phyloP scores from a whole-genome alignment of 2,329 filamentous ascomycete genomes.

The Volutella citrinella region DNA sequence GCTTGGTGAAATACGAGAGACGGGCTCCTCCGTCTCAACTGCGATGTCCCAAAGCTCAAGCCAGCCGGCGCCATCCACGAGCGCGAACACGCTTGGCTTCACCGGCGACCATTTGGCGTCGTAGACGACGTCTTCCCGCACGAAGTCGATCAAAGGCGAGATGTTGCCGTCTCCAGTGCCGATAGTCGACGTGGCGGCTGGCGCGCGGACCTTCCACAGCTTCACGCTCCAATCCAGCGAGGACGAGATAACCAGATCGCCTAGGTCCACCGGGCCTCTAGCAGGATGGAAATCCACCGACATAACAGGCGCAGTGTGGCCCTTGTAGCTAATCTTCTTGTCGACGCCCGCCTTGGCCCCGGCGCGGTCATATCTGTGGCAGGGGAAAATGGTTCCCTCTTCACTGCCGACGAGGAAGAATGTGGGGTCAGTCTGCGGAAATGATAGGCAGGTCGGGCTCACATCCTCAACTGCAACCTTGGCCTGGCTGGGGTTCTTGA shows the following conservation, averaged over 20 bases:
- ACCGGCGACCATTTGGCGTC: constrained; percentile 93
- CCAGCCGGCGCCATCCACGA: constrained; percentile 89
- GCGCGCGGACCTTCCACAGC: constrained; percentile 88
- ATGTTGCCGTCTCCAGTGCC: constrained; percentile 53
- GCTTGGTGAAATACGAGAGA: constrained; percentile 74
- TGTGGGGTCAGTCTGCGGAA: constrained; percentile 91
- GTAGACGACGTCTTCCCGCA: constrained; percentile 94
- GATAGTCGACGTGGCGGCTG: constrained; percentile 66
- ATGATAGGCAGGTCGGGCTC: constrained; percentile 89
- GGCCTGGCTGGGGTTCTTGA: constrained; percentile 79
- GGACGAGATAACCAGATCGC: constrained; percentile 88
- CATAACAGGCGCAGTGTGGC: constrained; percentile 93
- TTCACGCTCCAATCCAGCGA: constrained; percentile 97
- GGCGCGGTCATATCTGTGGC: constrained; percentile 94
- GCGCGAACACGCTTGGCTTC: constrained; percentile 89
- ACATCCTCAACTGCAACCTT: constrained; percentile 82
- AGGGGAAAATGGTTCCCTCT: constrained; percentile 94
- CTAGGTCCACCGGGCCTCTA: constrained; percentile 87
- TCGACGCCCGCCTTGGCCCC: constrained; percentile 97
- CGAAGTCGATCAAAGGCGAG: constrained; percentile 80
- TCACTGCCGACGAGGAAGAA: constrained; percentile 97
- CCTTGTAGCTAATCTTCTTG: constrained; percentile 79
- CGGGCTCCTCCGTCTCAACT: constrained; percentile 86
- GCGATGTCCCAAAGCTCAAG: constrained; percentile 96
- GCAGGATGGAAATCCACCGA: constrained; percentile 94